Conservation (phyloP, 2,329 filamentous ascomycete species). For the Xylariaceae sp. region DNA sequence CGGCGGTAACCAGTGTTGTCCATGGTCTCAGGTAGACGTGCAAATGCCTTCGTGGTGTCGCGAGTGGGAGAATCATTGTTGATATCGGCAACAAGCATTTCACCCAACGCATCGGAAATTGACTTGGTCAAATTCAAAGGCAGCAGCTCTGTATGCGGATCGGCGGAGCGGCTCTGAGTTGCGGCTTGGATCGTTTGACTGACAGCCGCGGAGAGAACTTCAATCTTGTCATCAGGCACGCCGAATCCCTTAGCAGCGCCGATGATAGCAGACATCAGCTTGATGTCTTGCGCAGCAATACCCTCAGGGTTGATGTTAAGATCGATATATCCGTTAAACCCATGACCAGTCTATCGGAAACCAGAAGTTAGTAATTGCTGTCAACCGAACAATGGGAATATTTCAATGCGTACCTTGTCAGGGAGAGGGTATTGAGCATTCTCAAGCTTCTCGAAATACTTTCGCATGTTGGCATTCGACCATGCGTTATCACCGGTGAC, state of each 20-base stretch:
- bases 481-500: slow-evolving; percentile 67
- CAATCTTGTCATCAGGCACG: background rate
- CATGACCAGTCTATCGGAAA: background rate
- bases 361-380: background rate
- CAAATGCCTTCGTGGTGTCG: slow-evolving; percentile 29
- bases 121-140: slow-evolving; percentile 17
- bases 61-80: slow-evolving; percentile 16
- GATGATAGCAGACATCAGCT: slow-evolving; percentile 19
- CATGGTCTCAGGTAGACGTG: slow-evolving; percentile 57
- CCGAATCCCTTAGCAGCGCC: slow-evolving; percentile 18
- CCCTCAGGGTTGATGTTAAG: slow-evolving; percentile 24
- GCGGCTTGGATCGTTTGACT: background rate
- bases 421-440: slow-evolving; percentile 53
- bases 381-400: background rate
- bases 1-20: slow-evolving; percentile 49
- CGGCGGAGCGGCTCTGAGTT: too few relatives aligned
- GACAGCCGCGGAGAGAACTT: background rate
- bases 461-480: slow-evolving; percentile 64
- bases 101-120: slow-evolving; percentile 5
- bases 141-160: slow-evolving; percentile 19
- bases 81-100: slow-evolving; percentile 6
- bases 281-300: slow-evolving; percentile 22
- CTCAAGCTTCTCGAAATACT: slow-evolving; percentile 64
- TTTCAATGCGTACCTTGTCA: background rate
- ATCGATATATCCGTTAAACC: slow-evolving; percentile 6